A percentile compares a stretch with the other conserved stretches of the same genome.
phyloP scores from a whole-genome alignment of 306 rosid genomes.

The Corylus americana region DNA sequence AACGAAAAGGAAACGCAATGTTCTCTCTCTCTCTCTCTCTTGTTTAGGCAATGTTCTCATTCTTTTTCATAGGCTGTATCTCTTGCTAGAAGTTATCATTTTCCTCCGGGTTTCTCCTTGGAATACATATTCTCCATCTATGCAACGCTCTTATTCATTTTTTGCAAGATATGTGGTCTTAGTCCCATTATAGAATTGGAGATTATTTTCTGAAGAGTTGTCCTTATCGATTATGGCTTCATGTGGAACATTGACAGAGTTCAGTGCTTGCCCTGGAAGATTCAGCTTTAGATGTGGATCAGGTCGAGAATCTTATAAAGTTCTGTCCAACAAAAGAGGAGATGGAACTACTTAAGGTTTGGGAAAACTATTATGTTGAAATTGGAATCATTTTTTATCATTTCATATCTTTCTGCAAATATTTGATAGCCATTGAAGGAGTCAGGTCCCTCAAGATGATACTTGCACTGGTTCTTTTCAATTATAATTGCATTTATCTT shows the following conservation, averaged over 20 bases:
- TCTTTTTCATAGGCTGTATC: neutral
- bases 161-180: neutral
- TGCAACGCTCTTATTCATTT: neutral
- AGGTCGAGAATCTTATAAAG: slow-evolving; percentile 88
- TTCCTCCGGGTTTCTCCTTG: neutral
- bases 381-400: slow-evolving; percentile 3
- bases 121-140: neutral
- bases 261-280: slow-evolving; percentile 85
- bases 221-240: slow-evolving; percentile 10
- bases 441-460: slow-evolving; percentile 14
- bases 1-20: neutral
- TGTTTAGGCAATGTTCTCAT: neutral
- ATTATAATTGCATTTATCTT: slow-evolving; percentile 30
- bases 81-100: neutral
- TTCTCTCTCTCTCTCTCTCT: neutral
- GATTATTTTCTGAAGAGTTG: neutral
- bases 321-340: slow-evolving; percentile 94
- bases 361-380: slow-evolving; percentile 14
- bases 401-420: neutral
- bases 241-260: slow-evolving; percentile 46
- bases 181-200: neutral
- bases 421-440: neutral
- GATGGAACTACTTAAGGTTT: slow-evolving; percentile 85
- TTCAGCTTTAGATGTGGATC: slow-evolving; percentile 70
- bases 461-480: slow-evolving; percentile 19